Evolutionary conservation across 2,329 filamentous ascomycete species (phyloP), one percentile per base, ranked within the genome.

Genomic region (Pseudogymnoascus sp.): DNA sequence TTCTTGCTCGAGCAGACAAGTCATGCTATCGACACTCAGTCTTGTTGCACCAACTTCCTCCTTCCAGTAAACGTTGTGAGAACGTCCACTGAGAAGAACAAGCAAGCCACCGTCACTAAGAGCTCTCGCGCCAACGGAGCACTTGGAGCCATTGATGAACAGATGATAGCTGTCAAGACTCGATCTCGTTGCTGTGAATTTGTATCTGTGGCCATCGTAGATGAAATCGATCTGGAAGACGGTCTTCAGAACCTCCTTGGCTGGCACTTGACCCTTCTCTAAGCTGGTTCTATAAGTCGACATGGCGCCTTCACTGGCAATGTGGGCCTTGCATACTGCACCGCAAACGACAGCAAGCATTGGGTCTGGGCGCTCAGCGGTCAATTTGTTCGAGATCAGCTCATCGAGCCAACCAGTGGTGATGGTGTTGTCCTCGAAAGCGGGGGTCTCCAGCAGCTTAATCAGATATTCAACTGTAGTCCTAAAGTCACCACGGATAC

Each of bases 51-150:
- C 93, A 56, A 96, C 91, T 76, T 99, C 95, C 74, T 99, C 95
- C 79, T 97, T 97, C 95, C 95, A 99, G 86, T 99, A 99, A 66
- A 97, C 87, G 73, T 95, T 99, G 86, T 99, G 95, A 70, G 91
- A 96, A 76, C 91, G 91, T 65, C 95, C 95, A 72, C 89, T 88
- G 47, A 99, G 86, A 19, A 99, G 85, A 67, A 99, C 86, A 63
- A 99, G 83, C 10, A 99, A 85, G 75, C 95, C 95, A 75, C 95
- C 95, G 71, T 99, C 95, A 68, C 91, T 92, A 68, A 99, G 85
- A 60, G 93, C 89, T 70, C 95, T 90, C 62, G 99, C 90, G 72
- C 93, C 95, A 63, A 97, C 90, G 6, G 90, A 87, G 77, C 91
- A 96, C 80, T 96, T 96, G 70, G 95, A 97, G 65, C 95, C 95